Conservation (phyloP, 352 stramenopile species). For the Hyaloperonospora arabidopsidis region DNA sequence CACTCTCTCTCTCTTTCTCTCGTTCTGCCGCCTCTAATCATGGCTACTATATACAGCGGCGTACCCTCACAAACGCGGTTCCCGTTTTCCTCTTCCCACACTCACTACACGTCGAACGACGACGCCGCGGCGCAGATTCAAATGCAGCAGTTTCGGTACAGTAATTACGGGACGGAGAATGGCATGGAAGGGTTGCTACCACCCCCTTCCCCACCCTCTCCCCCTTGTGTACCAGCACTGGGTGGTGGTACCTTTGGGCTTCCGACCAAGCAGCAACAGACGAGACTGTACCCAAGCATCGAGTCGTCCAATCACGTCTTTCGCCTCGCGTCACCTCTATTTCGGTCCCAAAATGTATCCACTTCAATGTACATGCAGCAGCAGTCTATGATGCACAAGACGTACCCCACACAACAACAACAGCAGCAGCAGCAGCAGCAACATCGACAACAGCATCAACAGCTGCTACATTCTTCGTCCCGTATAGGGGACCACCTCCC, state of each 20-base stretch:
- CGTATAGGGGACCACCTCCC: slow-evolving; percentile 4
- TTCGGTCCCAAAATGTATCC: slow-evolving; percentile 26
- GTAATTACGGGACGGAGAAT: slow-evolving; percentile 37
- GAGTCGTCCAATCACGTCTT: slow-evolving; percentile 20
- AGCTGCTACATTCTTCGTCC: too few relatives aligned
- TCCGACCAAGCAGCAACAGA: slow-evolving; percentile 25
- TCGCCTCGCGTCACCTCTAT: slow-evolving; percentile 22
- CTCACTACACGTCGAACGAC: slow-evolving; percentile 54
- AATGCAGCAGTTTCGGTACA: slow-evolving; percentile 55
- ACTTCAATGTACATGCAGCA: slow-evolving; percentile 33
- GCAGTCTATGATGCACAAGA: slow-evolving; percentile 56
- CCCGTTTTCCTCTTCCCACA: slow-evolving; percentile 43
- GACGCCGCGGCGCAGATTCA: slow-evolving; percentile 41
- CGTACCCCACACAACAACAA: slow-evolving; percentile 49
- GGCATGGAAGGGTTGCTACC: slow-evolving; percentile 29
- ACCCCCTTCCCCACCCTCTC: slow-evolving; percentile 12
- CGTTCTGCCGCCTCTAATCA: slow-evolving; percentile 5
- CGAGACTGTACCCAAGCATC: slow-evolving; percentile 7
- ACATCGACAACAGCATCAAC: slow-evolving; percentile 25
- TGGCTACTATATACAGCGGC: slow-evolving; percentile 68
- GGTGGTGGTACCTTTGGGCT: slow-evolving; percentile 37
- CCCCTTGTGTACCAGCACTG: too few relatives aligned
- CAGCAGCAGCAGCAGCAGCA: slow-evolving; percentile 32
- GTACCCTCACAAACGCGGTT: slow-evolving; percentile 48
- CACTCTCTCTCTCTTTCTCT: not conserved